Evolutionary conservation across 2,329 filamentous ascomycete species (phyloP), one percentile per base, ranked within the genome.

Genomic region (Xylaria sp.): DNA sequence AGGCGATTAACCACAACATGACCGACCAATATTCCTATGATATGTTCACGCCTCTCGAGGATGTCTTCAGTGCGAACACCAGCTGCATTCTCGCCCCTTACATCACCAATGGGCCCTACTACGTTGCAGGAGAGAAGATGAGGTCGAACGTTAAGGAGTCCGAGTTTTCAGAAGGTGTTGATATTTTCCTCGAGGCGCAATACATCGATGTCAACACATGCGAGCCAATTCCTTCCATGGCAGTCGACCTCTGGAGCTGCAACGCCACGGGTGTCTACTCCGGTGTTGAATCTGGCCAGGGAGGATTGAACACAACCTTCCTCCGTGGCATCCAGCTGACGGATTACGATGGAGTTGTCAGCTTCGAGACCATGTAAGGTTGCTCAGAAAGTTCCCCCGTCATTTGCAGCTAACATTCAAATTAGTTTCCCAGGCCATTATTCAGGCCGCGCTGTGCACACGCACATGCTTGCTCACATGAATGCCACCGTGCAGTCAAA

Each of bases 251-350:
- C 68, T 83, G 81, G 81, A 77, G 80, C 69, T 72, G 72, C 64
- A 78, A 78, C 55, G 73, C 76, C 8, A 78, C 76, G 0, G 78
- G 80, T 58, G 74, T 78, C 17, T 82, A 82, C 71, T 71, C 68
- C 0, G 74, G 74, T 17, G 70, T 75, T 59, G 70, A 73, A 62
- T 72, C 67, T 21, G 75, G 65, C 57, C 40, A 76, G 66, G 70
- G 57, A 35, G 77, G 77, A 15, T 40, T 76, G 64, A 76, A 80
- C 61, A 72, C 75, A 5, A 82, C 79, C 9, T 83, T 78, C 73
- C 76, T 84, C 3, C 78, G 83, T 15, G 83, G 82, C 47, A 77
- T 84, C 58, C 79, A 82, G 67, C 64, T 77, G 31, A 80, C 81
- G 1, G 77, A 84, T 64, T 61, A 72, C 23, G 78, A 83, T 17